These are phyloP conservation scores for Camelina hispida DNA, from an alignment of 345 rosid species.

Conservation along the genomic window DNA sequence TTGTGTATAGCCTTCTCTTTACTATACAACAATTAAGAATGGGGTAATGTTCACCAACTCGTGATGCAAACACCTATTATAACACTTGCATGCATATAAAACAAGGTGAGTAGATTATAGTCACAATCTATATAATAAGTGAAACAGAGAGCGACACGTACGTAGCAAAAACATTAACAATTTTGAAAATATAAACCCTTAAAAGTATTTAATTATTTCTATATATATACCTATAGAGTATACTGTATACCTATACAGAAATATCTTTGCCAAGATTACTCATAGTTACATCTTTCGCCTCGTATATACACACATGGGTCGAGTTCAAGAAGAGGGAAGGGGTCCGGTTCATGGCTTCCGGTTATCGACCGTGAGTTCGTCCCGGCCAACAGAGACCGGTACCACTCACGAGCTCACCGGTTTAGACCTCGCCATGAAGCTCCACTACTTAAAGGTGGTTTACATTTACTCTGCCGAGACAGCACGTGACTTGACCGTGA, in stretches of 20 bases:
- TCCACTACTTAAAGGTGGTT: constrained; percentile 68
- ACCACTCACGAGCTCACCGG: constrained; percentile 49
- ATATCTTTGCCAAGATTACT: background rate
- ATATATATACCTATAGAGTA: background rate
- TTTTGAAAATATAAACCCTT: background rate
- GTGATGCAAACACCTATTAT: background rate
- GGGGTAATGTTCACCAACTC: constrained; percentile 23
- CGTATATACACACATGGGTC: constrained; percentile 23
- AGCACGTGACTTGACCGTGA: constrained; percentile 48
- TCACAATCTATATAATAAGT: constrained; percentile 22
- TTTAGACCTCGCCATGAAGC: constrained; percentile 83
- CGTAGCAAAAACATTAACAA: background rate
- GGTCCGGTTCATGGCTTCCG: constrained; percentile 50
- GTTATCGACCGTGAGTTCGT: constrained; percentile 67
- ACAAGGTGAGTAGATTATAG: constrained; percentile 10
- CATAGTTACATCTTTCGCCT: background rate
- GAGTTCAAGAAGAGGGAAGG: constrained; percentile 27
- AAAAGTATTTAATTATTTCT: background rate
- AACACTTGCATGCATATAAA: background rate
- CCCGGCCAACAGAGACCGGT: constrained; percentile 51
- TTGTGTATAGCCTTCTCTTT: background rate
- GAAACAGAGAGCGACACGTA: background rate
- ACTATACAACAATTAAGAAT: background rate
- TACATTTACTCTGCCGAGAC: constrained; percentile 59
- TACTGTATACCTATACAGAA: too few relatives aligned